Evolutionary conservation across 805 yeast species (phyloP), one percentile per base, ranked within the genome.

Genomic region (Cephaloascus fragrans): DNA sequence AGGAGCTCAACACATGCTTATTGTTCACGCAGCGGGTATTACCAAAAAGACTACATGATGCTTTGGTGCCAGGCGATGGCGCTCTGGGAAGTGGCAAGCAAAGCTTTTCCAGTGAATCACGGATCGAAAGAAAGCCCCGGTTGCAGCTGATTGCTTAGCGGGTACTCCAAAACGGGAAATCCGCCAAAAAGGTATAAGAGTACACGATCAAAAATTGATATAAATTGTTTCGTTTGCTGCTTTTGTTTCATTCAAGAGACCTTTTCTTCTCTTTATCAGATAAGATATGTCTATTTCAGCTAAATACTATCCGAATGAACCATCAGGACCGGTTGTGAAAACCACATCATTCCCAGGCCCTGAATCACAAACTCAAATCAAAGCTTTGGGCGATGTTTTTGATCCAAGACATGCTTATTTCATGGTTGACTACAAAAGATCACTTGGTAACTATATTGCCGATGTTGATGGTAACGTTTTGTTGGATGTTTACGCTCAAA

Each of bases 401-500:
- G 95, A 84, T 53, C 61, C 81, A 42, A 69, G 86, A 57, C 77
- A 89, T 36, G 80, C 77, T 28, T 80, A 83, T 65, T 83, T 83
- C 55, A 64, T 82, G 39, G 84, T 80, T 40, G 94, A 85, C 61
- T 85, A 84, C 61, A 68, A 67, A 39, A 80, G 80, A 57, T 83
- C 93, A 2, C 40, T 52, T 28, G 95, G 95, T 56, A 85, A 85
- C 73, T 85, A 83, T 64, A 70, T 85, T 36, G 81, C 70, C 38
- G 95, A 85, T 52, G 83, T 71, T 26, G 95, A 85, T 52, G 95
- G 94, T 36, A 85, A 86, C 68, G 55, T 63, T 29, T 66, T 71
- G 53, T 73, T 85, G 51, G 95, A 85, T 56, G 77, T 78, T 32
- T 85, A 84, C 55, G 83, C 86, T 35, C 95, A 84, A 65, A 83